A percentile compares a stretch with the other conserved stretches of the same genome.
phyloP scores from a whole-genome alignment of 768 basidiomycete genomes.

The Thelephora ganbajun region DNA sequence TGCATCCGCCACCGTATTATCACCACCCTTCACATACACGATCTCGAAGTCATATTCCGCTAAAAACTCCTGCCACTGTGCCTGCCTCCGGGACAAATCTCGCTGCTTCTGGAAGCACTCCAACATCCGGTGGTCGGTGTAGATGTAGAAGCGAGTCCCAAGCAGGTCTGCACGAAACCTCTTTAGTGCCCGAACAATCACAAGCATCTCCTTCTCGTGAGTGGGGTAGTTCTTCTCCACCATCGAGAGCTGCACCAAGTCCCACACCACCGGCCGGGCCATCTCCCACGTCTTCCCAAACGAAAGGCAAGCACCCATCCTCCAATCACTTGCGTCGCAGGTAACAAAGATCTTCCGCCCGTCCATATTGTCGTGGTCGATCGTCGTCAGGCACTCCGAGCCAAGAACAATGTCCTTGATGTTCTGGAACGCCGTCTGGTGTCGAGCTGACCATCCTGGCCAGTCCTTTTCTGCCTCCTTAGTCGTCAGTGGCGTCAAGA shows the following conservation, averaged over 20 bases:
- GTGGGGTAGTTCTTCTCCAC: conserved; percentile 24
- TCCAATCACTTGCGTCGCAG: conserved; percentile 17
- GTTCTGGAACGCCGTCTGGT: conserved; percentile 22
- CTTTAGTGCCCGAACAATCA: conserved; percentile 19
- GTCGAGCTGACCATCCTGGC: conserved; percentile 14
- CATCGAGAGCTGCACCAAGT: conserved; percentile 16
- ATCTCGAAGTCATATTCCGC: conserved; percentile 22
- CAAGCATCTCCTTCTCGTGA: conserved; percentile 25
- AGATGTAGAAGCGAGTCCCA: conserved; percentile 14
- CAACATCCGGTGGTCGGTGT: conserved; percentile 25
- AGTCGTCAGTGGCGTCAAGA: conserved; percentile 11
- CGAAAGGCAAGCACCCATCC: conserved; percentile 18
- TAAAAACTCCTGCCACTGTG: conserved; percentile 26
- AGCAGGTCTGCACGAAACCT: conserved; percentile 13
- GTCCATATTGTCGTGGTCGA: conserved; percentile 18
- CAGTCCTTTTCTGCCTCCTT: conserved; percentile 15
- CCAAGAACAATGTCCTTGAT: conserved; percentile 18
- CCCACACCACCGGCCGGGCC: conserved; percentile 20
- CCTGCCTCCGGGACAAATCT: conserved; percentile 21
- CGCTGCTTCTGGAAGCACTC: conserved; percentile 19
- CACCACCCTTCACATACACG: conserved; percentile 22
- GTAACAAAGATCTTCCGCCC: conserved; percentile 22
- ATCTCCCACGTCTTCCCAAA: conserved; percentile 19
- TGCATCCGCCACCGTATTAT: conserved; percentile 27
- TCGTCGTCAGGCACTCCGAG: conserved; percentile 15